Conservation (phyloP, 2,329 filamentous ascomycete species). For the Leptographium procerum region DNA sequence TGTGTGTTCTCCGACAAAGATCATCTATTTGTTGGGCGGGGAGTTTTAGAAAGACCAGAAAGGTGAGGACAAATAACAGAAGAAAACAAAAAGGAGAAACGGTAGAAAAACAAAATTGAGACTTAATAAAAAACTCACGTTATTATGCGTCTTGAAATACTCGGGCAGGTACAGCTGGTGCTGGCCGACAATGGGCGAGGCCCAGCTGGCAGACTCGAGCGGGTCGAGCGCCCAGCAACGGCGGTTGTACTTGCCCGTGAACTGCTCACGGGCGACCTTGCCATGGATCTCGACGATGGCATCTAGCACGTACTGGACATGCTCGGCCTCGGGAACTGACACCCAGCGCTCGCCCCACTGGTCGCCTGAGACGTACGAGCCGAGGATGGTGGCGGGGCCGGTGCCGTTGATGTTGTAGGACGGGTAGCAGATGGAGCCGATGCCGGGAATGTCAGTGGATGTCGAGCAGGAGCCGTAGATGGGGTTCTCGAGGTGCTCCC, state of each 20-base stretch:
- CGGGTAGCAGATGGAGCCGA: slow-evolving; percentile 55
- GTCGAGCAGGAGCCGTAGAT: slow-evolving; percentile 55
- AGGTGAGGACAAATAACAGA: too few relatives aligned
- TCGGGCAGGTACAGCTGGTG: slow-evolving; percentile 60
- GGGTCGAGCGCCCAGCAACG: slow-evolving; percentile 55
- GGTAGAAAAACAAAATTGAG: too few relatives aligned
- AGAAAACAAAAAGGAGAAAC: not conserved
- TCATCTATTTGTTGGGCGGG: slow-evolving; percentile 35
- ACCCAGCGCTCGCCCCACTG: slow-evolving; percentile 26
- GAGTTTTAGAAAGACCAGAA: too few relatives aligned
- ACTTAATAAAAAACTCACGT: slow-evolving; percentile 25
- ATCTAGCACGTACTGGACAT: slow-evolving; percentile 51
- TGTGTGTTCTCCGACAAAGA: slow-evolving; percentile 60
- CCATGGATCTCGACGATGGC: slow-evolving; percentile 61
- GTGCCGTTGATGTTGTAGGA: slow-evolving; percentile 54
- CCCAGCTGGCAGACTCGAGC: slow-evolving; percentile 52
- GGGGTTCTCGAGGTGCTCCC: slow-evolving; percentile 36
- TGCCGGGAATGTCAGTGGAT: slow-evolving; percentile 44
- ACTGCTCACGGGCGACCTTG: slow-evolving; percentile 45
- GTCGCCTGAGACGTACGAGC: slow-evolving; percentile 40
- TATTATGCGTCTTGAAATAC: slow-evolving; percentile 60
- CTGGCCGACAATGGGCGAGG: slow-evolving; percentile 47
- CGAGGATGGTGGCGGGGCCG: slow-evolving; percentile 50
- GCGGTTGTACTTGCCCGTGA: slow-evolving; percentile 52
- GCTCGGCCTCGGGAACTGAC: slow-evolving; percentile 43